A percentile compares a stretch with the other conserved stretches of the same genome.
Conservation (phyloP, 148 eudicot species). For the Vaccinium myrtillus region DNA sequence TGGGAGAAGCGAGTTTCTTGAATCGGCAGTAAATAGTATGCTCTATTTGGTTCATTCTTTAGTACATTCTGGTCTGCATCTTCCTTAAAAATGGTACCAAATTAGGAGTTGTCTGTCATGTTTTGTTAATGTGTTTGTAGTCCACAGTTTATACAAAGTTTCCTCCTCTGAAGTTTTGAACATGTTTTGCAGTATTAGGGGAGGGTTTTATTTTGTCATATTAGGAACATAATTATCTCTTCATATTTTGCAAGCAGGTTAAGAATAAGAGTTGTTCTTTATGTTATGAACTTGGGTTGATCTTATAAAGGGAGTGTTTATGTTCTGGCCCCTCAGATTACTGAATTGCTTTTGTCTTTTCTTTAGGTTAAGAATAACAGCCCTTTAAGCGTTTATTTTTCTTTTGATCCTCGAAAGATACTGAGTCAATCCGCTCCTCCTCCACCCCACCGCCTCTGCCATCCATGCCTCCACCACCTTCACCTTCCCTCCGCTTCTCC, state of each 20-base stretch:
- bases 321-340: neutral
- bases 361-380: neutral
- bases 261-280: neutral
- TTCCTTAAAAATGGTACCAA: neutral
- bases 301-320: neutral
- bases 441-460: too few relatives aligned
- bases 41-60: neutral
- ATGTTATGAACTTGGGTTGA: neutral
- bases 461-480: too few relatives aligned
- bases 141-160: neutral
- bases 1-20: slow-evolving; percentile 19
- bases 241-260: neutral
- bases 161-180: neutral
- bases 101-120: neutral
- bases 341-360: neutral
- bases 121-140: neutral
- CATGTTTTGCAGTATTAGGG: slow-evolving; percentile 1
- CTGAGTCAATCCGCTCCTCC: too few relatives aligned
- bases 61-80: neutral
- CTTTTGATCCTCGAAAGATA: too few relatives aligned
- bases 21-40: neutral
- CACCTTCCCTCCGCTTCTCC: too few relatives aligned
- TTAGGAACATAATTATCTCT: neutral
- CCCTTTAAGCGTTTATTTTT: neutral
- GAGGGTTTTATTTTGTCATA: neutral